Base-by-base conservation (phyloP, 2,329 filamentous ascomycete genomes). In the Colletotrichum phormii region DNA sequence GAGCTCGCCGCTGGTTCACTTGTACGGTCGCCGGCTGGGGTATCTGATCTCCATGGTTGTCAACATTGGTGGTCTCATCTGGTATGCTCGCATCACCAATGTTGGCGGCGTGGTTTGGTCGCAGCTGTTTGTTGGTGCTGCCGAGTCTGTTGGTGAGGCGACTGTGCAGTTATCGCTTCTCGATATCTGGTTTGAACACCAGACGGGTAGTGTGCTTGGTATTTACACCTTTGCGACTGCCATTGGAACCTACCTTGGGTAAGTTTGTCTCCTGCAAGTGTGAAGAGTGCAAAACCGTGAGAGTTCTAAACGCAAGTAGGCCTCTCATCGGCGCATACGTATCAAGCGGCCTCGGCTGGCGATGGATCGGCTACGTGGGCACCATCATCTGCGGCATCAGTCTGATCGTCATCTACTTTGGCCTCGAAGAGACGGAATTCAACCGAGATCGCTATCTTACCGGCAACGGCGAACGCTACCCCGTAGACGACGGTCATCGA, bases 171-270 rank as follows among this genome's bases (percentile, higher is more conserved):
- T 89, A n/a, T 89, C 87, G 1, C 80, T 90, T 33, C 86, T 88
- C 8, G 88, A 90, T 75, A 83, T 90, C 35, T 90, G 88, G 81
- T 90, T 87, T 73, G 86, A 89, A 79, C 88, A 90, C 75, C 87
- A 88, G 72, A 84, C 87, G 55, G 88, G 88, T 53, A 83, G 84
- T 0, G 86, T 88, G 1, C 81, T 90, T 6, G 88, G 88, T 69
- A 77, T 89, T 31, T 90, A 90, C 75, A 87, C 89, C 31, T 80
- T 89, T 46, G 85, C 88, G 2, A 89, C 87, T 0, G 87, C 86
- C 75, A 83, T 89, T 35, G 88, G 88, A 26, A 90, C 88, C 3
- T 90, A 89, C 75, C 77, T 89, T 4, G 88, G 88, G 68, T 71
- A 57, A 71, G 68, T 37, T n/a, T n/a, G n/a, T n/a, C n/a, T n/a